Base-by-base conservation (phyloP, 2,329 filamentous ascomycete species). In the Emmonsia crescens region DNA sequence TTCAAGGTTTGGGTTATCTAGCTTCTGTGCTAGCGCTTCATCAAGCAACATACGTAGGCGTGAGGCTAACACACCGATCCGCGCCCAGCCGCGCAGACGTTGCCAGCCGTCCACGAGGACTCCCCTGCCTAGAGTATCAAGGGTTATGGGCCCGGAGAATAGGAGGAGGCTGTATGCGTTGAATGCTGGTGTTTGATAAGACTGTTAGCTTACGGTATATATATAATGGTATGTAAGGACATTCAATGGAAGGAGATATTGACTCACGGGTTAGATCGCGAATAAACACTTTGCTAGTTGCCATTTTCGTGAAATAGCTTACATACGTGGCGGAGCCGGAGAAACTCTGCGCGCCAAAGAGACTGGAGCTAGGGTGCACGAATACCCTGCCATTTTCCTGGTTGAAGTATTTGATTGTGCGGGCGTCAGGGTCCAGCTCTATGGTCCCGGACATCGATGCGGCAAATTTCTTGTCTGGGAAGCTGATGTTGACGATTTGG, bases 391-490 rank as follows among this genome's bases (percentile, higher is more conserved):
- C 89, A 66, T 88, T 89, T 68, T 91, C 89, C 70, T 89, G 87
- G 67, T 89, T 90, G 75, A 91, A 97, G 77, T 92, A 99, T 72
- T 91, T 94, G 76, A 99, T 96, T 2, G 88, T 89, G 60, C 86
- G 83, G 4, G 93, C 93, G 75, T 97, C 93, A 0, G 93, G 93
- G 71, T 99, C 94, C 6, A 96, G 81, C 72, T 94, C 93, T 1
- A 97, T 89, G 0, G 94, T 90, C 8, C 94, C 94, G 0, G 90
- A 89, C 65, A 95, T 84, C 2, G 89, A 91, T 42, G 87, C 85
- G 14, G 89, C 89, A 74, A 95, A 99, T 74, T 96, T 97, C 79
- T 96, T 96, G 76, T 96, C 91, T 0, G 94, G 94, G 67, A 96
- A 90, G 66, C 91, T 88, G 71, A 99, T 96, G 60, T 92, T 85